A percentile compares a stretch with the other conserved stretches of the same genome.
These are phyloP conservation scores for Leishmania braziliensis DNA, from an alignment of 208 protist species.

Conservation along the genomic window DNA sequence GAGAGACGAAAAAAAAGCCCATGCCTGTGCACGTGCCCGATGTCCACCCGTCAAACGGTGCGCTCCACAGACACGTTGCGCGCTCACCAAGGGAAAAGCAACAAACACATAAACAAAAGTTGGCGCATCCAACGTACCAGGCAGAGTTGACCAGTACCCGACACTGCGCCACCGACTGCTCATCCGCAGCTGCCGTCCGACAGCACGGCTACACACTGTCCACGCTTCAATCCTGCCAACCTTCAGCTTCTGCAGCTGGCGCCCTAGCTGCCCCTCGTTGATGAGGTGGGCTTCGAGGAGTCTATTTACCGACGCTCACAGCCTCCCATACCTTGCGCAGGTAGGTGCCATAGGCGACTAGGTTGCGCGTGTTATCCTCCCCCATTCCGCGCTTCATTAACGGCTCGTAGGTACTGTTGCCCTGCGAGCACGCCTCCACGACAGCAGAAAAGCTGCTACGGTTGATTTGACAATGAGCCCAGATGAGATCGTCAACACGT, in stretches of 20 bases:
- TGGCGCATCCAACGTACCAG: not conserved
- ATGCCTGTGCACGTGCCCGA: not conserved
- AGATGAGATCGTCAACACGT: conserved; percentile 58
- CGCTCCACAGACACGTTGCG: not conserved
- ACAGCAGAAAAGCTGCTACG: conserved; percentile 38
- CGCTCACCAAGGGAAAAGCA: not conserved
- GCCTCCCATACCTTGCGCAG: conserved; percentile 63
- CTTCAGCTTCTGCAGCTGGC: no score
- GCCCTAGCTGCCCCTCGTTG: not conserved
- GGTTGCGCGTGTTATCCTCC: conserved; percentile 61
- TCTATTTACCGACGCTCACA: conserved; percentile 32
- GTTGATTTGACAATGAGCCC: conserved; percentile 40
- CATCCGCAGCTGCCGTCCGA: not conserved
- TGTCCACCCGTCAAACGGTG: not conserved
- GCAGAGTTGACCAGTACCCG: not conserved
- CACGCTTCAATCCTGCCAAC: not conserved
- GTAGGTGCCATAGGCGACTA: conserved; percentile 71
- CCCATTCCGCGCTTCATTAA: conserved; percentile 68
- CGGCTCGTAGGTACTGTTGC: conserved; percentile 60
- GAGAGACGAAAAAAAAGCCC: not conserved
- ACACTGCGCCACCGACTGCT: not conserved
- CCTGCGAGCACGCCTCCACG: conserved; percentile 55
- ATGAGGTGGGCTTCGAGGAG: not conserved
- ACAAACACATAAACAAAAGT: no score
- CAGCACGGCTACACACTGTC: not conserved